Evolutionary conservation across 2,329 filamentous ascomycete species (phyloP), one percentile per base, ranked within the genome.

Genomic region (Lecanicillium sp.): DNA sequence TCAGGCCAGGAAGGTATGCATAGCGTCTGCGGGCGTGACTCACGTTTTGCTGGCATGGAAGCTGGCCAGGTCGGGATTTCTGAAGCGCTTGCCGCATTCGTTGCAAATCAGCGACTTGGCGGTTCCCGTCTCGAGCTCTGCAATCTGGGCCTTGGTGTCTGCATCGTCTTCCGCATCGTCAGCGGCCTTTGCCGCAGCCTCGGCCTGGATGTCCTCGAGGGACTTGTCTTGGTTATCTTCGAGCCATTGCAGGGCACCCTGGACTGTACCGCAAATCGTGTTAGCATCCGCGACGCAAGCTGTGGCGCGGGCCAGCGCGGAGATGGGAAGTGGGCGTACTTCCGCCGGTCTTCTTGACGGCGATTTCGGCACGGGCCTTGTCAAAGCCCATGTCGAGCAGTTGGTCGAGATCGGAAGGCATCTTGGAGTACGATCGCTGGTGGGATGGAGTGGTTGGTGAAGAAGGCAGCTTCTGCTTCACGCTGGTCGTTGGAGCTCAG

Each of bases 221-320:
- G 87, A 76, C 58, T 87, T 95, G 65, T 95, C 89, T 63, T 94
- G 84, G 63, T 94, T 95, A 58, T 86, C 80, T 63, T 95, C 90
- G 2, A 98, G 79, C 93, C 93, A 98, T 70, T 95, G 87, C 50
- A 98, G 78, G 44, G 93, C 93, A 56, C 84, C 86, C 63, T 93
- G 85, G 39, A 96, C 87, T 91, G 53, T 48, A 48, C 33, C 24
- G 24, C 29, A 38, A 21, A n/a, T 10, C 21, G 26, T 46, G 44
- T 47, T 47, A 47, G 44, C 36, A 45, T 15, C 24, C 8, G 23
- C 20, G 15, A 23, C 30, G 32, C 23, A 12, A 26, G 32, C 20
- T 29, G 37, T 35, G 14, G 35, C 24, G 19, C 20, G 9, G 30
- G 37, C 24, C 19, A 14, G 15, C n/a, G n/a, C n/a, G n/a, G 20